Percentiles rank a stretch among this genome's conserved stretches.
Conservation (phyloP, 2,329 filamentous ascomycete species). For the Ophiostoma quercus region DNA sequence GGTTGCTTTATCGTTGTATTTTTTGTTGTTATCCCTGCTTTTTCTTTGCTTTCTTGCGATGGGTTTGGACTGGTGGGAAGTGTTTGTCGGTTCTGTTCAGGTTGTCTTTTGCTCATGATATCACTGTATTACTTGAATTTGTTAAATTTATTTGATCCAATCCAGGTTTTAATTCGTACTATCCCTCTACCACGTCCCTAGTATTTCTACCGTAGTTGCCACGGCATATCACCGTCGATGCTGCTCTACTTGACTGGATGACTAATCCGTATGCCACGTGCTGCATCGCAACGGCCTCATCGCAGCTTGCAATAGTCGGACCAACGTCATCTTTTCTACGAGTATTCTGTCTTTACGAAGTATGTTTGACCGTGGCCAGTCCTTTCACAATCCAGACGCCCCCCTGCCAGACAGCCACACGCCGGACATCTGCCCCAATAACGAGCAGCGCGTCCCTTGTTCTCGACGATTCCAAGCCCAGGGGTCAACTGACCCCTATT, state of each 20-base stretch:
- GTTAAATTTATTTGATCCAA: neutral
- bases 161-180: neutral
- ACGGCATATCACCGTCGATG: no score
- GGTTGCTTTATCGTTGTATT: neutral
- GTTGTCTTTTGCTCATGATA: slow-evolving; percentile 4
- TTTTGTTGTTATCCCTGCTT: neutral
- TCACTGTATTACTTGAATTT: neutral
- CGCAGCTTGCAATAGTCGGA: neutral
- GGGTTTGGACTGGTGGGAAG: neutral
- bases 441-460: neutral
- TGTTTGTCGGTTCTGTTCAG: neutral
- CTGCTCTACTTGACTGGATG: neutral
- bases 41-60: neutral
- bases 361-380: no score
- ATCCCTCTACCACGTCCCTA: neutral
- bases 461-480: neutral
- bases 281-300: neutral
- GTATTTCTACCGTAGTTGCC: neutral
- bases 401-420: neutral
- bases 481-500: slow-evolving; percentile 2
- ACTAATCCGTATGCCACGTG: neutral
- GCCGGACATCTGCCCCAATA: neutral
- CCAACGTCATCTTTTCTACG: neutral
- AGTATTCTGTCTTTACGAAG: no score
- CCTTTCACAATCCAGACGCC: neutral